A percentile compares a stretch with the other conserved stretches of the same genome.
Conservation (phyloP, 2,329 filamentous ascomycete genomes). For the Ceratocystis variospora region DNA sequence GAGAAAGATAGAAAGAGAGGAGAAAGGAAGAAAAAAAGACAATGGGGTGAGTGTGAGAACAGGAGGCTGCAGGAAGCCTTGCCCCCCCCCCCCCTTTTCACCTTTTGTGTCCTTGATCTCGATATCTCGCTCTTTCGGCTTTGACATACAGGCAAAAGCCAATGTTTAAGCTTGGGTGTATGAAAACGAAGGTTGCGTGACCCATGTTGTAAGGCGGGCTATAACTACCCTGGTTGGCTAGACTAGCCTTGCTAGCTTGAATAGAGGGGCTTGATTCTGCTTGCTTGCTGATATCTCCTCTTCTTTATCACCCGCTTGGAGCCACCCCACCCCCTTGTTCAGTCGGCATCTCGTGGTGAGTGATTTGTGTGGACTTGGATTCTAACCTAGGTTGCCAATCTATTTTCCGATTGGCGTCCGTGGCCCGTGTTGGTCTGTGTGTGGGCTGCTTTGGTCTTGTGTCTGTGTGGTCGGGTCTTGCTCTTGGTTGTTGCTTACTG, state of each 20-base stretch:
- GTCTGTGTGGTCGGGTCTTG: background rate
- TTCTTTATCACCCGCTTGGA: background rate
- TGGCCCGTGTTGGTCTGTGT: constrained; percentile 7
- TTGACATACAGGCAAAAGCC: background rate
- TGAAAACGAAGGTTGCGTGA: constrained; percentile 1
- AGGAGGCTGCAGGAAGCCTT: background rate
- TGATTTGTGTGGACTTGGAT: constrained; percentile 1
- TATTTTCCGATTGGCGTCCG: constrained; percentile 7
- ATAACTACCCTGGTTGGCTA: background rate
- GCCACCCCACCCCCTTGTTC: background rate
- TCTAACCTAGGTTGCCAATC: background rate
- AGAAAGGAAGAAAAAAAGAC: background rate
- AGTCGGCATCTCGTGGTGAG: constrained; percentile 6
- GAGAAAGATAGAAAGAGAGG: background rate
- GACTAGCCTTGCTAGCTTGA: background rate
- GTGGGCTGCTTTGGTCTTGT: background rate
- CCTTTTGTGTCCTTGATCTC: background rate
- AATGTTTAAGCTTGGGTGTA: background rate
- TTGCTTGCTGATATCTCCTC: background rate
- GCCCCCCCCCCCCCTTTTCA: background rate
- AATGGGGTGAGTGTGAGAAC: background rate
- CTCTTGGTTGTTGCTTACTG: too few relatives aligned
- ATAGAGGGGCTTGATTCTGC: background rate
- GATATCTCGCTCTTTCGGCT: constrained; percentile 3
- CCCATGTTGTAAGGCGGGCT: background rate